A percentile compares a stretch with the other conserved stretches of the same genome.
Conservation (phyloP, 768 basidiomycete species). For the Sistotremastrum suecicum region DNA sequence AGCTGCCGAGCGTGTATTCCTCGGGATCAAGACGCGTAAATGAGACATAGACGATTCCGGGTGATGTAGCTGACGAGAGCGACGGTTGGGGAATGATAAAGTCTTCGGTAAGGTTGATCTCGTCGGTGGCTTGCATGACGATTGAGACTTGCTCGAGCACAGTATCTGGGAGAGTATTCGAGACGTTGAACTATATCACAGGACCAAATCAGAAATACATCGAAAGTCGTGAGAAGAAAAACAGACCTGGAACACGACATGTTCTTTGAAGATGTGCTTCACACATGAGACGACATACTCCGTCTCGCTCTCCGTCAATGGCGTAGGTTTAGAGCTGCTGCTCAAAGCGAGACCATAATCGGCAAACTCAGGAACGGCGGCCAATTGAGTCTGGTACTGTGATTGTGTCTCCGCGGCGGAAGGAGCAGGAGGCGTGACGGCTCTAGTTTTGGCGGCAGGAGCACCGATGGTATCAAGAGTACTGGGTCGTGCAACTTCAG, state of each 20-base stretch:
- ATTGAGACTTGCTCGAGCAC: slow-evolving; percentile 91
- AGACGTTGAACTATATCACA: slow-evolving; percentile 73
- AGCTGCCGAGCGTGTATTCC: slow-evolving; percentile 69
- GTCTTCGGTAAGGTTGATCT: slow-evolving; percentile 72
- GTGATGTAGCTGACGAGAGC: slow-evolving; percentile 54
- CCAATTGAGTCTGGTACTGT: slow-evolving; percentile 72
- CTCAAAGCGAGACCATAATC: slow-evolving; percentile 78
- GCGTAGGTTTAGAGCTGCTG: slow-evolving; percentile 64
- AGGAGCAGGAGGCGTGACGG: slow-evolving; percentile 55
- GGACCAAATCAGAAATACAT: slow-evolving; percentile 4
- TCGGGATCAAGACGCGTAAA: slow-evolving; percentile 75
- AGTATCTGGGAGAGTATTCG: slow-evolving; percentile 92
- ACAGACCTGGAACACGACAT: slow-evolving; percentile 90
- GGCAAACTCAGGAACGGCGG: slow-evolving; percentile 74
- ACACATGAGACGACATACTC: slow-evolving; percentile 96
- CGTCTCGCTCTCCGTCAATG: slow-evolving; percentile 91
- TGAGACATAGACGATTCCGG: slow-evolving; percentile 85
- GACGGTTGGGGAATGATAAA: slow-evolving; percentile 81
- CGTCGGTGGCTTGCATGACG: slow-evolving; percentile 71
- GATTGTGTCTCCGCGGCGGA: slow-evolving; percentile 82
- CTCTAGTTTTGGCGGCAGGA: slow-evolving; percentile 35
- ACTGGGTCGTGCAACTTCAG: slow-evolving; percentile 78
- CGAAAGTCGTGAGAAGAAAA: neutral
- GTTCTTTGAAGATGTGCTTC: slow-evolving; percentile 93
- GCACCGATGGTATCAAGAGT: slow-evolving; percentile 74